A percentile compares a stretch with the other conserved stretches of the same genome.
Evolutionary conservation across 345 rosid genomes (phyloP).

Genomic region (Aquilaria malaccensis): DNA sequence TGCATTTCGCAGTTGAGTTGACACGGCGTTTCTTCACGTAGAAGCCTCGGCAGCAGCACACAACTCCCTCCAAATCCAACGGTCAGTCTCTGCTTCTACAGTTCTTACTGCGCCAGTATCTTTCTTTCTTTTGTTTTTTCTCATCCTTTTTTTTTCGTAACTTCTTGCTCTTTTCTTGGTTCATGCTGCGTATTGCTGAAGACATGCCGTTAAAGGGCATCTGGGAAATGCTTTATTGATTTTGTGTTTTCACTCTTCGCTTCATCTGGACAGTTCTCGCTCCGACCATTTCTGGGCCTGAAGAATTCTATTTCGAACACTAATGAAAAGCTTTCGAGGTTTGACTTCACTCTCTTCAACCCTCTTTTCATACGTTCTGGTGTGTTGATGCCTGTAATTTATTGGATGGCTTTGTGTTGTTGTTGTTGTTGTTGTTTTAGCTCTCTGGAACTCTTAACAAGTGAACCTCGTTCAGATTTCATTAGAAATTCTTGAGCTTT

Average conservation of each 20-base stretch:
- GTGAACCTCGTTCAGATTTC: background rate
- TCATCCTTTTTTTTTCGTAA: background rate
- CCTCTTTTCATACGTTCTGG: too few relatives aligned
- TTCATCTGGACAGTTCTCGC: background rate
- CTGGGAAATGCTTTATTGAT: background rate
- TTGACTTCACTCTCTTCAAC: background rate
- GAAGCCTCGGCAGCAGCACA: slow-evolving; percentile 1
- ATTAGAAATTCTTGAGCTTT: slow-evolving; percentile 9
- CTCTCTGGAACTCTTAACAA: background rate
- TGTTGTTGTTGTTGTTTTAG: background rate
- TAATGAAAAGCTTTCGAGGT: background rate
- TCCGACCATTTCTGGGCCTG: background rate
- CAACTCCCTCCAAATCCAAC: background rate
- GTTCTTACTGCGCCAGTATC: background rate
- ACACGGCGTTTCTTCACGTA: slow-evolving; percentile 7
- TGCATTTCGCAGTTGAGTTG: background rate
- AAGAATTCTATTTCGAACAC: background rate
- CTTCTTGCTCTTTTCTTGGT: background rate
- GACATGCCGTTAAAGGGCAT: slow-evolving; percentile 21
- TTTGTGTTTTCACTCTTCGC: background rate
- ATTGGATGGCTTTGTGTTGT: too few relatives aligned
- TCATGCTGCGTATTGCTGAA: slow-evolving; percentile 17
- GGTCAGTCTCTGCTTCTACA: background rate
- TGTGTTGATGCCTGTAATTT: background rate
- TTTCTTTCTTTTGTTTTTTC: background rate